phyloP scores from a whole-genome alignment of 441 rosid genomes.

The California macrophylla region DNA sequence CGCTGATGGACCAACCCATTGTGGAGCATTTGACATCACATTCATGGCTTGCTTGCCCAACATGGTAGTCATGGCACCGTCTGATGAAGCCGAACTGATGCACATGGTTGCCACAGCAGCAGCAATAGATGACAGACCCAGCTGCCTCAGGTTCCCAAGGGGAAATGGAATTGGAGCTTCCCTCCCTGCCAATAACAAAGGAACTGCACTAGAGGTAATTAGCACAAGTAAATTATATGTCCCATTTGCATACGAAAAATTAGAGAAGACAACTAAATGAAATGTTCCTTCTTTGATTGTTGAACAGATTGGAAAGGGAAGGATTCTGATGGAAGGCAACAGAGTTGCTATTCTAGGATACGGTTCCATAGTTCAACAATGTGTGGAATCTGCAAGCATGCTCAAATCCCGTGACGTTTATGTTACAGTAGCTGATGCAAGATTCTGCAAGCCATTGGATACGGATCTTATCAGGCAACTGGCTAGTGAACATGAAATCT shows the following conservation, averaged over 20 bases:
- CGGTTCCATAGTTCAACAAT: constrained; percentile 55
- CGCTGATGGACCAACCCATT: constrained; percentile 68
- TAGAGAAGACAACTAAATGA: neutral
- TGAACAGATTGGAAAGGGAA: constrained; percentile 58
- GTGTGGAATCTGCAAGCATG: constrained; percentile 39
- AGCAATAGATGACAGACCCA: constrained; percentile 63
- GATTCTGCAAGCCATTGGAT: constrained; percentile 75
- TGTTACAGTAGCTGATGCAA: constrained; percentile 62
- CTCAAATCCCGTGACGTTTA: constrained; percentile 29
- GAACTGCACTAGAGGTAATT: constrained; percentile 45
- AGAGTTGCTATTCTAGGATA: constrained; percentile 59
- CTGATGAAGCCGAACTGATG: constrained; percentile 70
- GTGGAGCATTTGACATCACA: constrained; percentile 62
- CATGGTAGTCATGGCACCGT: constrained; percentile 79
- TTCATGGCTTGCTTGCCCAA: constrained; percentile 71
- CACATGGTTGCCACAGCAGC: constrained; percentile 78
- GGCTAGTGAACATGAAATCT: constrained; percentile 50
- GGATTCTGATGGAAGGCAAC: constrained; percentile 48
- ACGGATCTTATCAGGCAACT: constrained; percentile 39
- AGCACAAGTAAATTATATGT: constrained; percentile 8
- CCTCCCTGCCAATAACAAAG: constrained; percentile 48
- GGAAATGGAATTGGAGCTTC: constrained; percentile 53
- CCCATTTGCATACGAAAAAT: too few species aligned
- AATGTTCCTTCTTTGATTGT: constrained; percentile 1
- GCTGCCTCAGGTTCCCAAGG: constrained; percentile 76